Percentiles rank a stretch among this genome's conserved stretches.
Evolutionary conservation across 805 yeast genomes (phyloP).

Genomic region (Maudiozyma serrabonitensis): DNA sequence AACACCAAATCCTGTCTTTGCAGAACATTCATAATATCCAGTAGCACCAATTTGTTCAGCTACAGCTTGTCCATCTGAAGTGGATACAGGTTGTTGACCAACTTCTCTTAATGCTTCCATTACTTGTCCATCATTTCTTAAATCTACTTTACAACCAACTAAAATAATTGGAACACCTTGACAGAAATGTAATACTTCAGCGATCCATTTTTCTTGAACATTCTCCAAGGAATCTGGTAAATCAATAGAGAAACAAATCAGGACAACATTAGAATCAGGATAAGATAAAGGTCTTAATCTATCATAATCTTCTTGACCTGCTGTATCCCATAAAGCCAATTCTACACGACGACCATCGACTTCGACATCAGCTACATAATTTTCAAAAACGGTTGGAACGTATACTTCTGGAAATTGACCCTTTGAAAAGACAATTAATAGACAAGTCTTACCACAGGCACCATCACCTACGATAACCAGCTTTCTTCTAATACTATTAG

Average conservation of each 20-base stretch:
- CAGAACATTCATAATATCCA: slow-evolving; percentile 85
- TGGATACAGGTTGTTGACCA: slow-evolving; percentile 70
- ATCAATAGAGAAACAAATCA: slow-evolving; percentile 85
- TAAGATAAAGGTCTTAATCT: slow-evolving; percentile 84
- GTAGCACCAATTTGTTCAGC: slow-evolving; percentile 85
- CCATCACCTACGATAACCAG: slow-evolving; percentile 95
- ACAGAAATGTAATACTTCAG: slow-evolving; percentile 89
- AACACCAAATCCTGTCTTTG: slow-evolving; percentile 84
- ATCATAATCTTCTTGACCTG: slow-evolving; percentile 97
- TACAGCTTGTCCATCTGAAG: slow-evolving; percentile 76
- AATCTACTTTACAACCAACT: slow-evolving; percentile 86
- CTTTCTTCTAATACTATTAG: slow-evolving; percentile 47
- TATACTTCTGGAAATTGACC: slow-evolving; percentile 91
- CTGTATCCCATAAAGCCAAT: slow-evolving; percentile 95
- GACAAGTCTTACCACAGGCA: slow-evolving; percentile 94
- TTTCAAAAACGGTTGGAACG: slow-evolving; percentile 94
- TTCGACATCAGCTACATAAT: slow-evolving; percentile 94
- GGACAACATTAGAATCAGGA: slow-evolving; percentile 86
- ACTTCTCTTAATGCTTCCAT: slow-evolving; percentile 65
- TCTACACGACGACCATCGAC: slow-evolving; percentile 88
- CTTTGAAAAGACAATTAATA: slow-evolving; percentile 74
- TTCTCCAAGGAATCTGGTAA: slow-evolving; percentile 87
- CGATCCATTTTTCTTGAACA: slow-evolving; percentile 93
- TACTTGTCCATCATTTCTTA: slow-evolving; percentile 73
- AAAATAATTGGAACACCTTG: slow-evolving; percentile 87